A percentile compares a stretch with the other conserved stretches of the same genome.
Evolutionary conservation across 2,329 filamentous ascomycete species (phyloP).

Genomic region (Venturia nashicola): DNA sequence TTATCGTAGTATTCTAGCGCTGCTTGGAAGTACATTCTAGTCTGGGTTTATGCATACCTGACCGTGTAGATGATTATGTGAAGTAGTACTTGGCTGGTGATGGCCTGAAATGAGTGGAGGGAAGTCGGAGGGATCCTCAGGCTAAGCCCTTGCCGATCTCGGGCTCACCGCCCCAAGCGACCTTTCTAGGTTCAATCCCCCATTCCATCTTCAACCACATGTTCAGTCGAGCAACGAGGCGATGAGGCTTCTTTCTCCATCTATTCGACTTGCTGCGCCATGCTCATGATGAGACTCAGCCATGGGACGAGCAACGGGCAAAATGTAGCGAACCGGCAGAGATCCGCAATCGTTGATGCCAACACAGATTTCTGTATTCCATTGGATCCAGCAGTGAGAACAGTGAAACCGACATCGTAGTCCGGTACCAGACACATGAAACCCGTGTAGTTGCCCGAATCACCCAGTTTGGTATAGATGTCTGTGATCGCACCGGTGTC

Average conservation of each 20-base stretch:
- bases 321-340: not conserved
- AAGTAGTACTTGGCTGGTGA: not conserved
- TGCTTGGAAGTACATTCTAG: slow-evolving; percentile 18
- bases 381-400: slow-evolving; percentile 21
- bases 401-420: slow-evolving; percentile 30
- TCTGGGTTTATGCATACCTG: not conserved
- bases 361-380: slow-evolving; percentile 10
- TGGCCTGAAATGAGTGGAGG: not conserved
- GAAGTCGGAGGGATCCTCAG: not conserved
- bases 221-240: not conserved
- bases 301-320: not conserved
- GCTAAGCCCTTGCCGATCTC: not conserved
- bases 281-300: not conserved
- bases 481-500: slow-evolving; percentile 16
- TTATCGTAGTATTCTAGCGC: slow-evolving; percentile 25
- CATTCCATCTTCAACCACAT: no score
- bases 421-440: slow-evolving; percentile 31
- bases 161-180: not conserved
- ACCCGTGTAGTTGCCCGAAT: slow-evolving; percentile 27
- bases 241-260: not conserved
- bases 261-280: not conserved
- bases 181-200: not conserved
- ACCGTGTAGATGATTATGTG: not conserved
- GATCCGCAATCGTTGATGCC: slow-evolving; percentile 15
- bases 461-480: slow-evolving; percentile 31